Evolutionary conservation across 495 filamentous ascomycete genomes (phyloP), one percentile per base, ranked within the genome.

Genomic region (Neurospora sp.): DNA sequence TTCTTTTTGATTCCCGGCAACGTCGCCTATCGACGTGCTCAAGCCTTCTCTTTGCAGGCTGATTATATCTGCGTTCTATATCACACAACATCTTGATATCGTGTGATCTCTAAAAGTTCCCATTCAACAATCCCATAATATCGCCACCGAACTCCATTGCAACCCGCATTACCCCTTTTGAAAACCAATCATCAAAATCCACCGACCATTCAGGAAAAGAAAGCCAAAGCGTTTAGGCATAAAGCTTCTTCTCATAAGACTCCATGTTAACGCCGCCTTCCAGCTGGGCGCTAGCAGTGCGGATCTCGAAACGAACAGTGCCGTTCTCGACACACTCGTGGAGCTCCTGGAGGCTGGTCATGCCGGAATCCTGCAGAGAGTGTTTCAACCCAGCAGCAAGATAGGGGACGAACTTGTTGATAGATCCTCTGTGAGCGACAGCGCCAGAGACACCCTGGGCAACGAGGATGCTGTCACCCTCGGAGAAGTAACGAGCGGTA

Each of bases 231-330:
- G 40, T 68, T 71, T 91, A 97, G 73, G 94, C 92, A 82, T 97
- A 99, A 74, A 99, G 90, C 86, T 98, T 99, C 91, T 98, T 99
- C 85, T 97, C 97, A 81, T 96, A 98, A 81, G 91, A 96, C 84
- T 98, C 93, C 87, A 99, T 91, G 77, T 98, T 95, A 76, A 99
- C 94, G 78, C 93, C 93, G 74, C 96, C 96, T 87, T 99, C 96
- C 70, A 95, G 86, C 88, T 94, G 92, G 65, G 96, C 96, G 83
- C 94, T 97, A 71, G 93, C 92, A 70, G 93, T 97, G 75, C 96
- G 85, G 81, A 98, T 84, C 86, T 99, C 96, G 76, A 99, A 98
- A 74, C 96, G 88, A 59, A 98, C 91, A 65, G 82, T 89, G 42
- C 95, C 94, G 17, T 92, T 86, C 73, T 83, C 82, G 68, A 97